Percentiles rank a stretch among this genome's conserved stretches.
These are phyloP conservation scores for Ganoderma lucidum DNA, from an alignment of 1,284 basidiomycete genomes.

Conservation along the genomic window DNA sequence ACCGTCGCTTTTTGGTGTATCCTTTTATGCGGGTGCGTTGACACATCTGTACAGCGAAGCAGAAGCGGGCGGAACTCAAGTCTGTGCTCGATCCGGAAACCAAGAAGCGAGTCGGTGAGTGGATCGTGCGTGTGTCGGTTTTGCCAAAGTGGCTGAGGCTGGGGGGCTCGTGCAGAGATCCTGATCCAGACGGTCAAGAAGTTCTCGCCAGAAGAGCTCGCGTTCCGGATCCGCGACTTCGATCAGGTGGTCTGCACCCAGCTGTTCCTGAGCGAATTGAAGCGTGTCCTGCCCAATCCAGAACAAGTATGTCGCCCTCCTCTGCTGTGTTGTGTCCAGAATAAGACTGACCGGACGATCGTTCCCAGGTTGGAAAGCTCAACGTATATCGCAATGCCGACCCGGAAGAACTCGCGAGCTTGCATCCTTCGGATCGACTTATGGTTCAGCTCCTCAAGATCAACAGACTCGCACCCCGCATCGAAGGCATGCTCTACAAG, in stretches of 20 bases:
- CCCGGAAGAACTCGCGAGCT: constrained; percentile 85
- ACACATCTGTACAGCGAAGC: constrained; percentile 59
- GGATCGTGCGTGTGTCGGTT: not conserved
- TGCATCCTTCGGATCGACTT: constrained; percentile 95
- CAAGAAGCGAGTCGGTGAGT: constrained; percentile 88
- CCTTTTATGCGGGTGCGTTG: constrained; percentile 1
- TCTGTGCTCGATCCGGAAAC: constrained; percentile 92
- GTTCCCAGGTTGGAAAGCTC: constrained; percentile 82
- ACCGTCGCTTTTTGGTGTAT: constrained; percentile 29
- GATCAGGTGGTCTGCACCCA: constrained; percentile 88
- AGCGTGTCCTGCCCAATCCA: constrained; percentile 86
- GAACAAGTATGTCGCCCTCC: constrained; percentile 70
- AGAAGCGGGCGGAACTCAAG: constrained; percentile 86
- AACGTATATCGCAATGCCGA: constrained; percentile 90
- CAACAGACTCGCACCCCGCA: constrained; percentile 88
- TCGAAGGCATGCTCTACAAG: constrained; percentile 95
- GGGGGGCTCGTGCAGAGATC: constrained; percentile 68
- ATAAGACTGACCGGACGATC: constrained; percentile 28
- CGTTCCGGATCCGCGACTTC: constrained; percentile 84
- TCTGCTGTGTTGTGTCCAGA: not conserved
- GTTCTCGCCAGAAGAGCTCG: constrained; percentile 85
- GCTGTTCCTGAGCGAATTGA: constrained; percentile 87
- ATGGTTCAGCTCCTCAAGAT: constrained; percentile 98
- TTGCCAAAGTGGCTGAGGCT: not conserved
- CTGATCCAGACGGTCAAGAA: constrained; percentile 88